A percentile compares a stretch with the other conserved stretches of the same genome.
These are phyloP conservation scores for Erythrophleum ivorense DNA, from an alignment of 331 rosid species.

Conservation along the genomic window DNA sequence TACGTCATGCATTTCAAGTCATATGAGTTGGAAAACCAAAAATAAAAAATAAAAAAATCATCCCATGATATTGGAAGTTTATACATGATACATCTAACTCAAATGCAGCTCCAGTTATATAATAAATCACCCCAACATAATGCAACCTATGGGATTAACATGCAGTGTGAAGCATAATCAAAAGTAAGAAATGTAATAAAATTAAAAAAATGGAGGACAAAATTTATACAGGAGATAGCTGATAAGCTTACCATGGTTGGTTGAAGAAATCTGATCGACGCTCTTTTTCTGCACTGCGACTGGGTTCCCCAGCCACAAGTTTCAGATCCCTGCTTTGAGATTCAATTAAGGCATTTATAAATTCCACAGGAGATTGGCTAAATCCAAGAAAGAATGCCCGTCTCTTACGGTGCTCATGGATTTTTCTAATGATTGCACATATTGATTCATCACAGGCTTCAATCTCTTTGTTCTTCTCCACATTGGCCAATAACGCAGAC, in stretches of 20 bases:
- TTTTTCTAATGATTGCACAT: slow-evolving; percentile 83
- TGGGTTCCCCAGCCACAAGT: slow-evolving; percentile 86
- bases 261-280: slow-evolving; percentile 89
- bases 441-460: slow-evolving; percentile 92
- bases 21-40: neutral
- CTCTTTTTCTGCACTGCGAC: slow-evolving; percentile 90
- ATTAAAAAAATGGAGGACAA: neutral
- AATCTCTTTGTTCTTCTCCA: slow-evolving; percentile 96
- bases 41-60: neutral
- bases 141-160: neutral
- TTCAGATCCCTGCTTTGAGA: slow-evolving; percentile 96
- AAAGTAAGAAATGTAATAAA: neutral
- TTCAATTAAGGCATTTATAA: slow-evolving; percentile 85
- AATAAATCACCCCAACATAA: slow-evolving; percentile 10
- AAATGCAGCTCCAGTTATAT: neutral
- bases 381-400: slow-evolving; percentile 97
- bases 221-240: slow-evolving; percentile 7
- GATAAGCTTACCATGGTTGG: slow-evolving; percentile 83
- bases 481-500: slow-evolving; percentile 80
- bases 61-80: neutral
- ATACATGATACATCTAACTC: neutral
- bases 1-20: slow-evolving; percentile 1
- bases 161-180: neutral
- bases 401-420: slow-evolving; percentile 94
- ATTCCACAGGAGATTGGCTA: slow-evolving; percentile 98